Conservation (phyloP, 2,329 filamentous ascomycete species). For the Colletotrichum incanum region DNA sequence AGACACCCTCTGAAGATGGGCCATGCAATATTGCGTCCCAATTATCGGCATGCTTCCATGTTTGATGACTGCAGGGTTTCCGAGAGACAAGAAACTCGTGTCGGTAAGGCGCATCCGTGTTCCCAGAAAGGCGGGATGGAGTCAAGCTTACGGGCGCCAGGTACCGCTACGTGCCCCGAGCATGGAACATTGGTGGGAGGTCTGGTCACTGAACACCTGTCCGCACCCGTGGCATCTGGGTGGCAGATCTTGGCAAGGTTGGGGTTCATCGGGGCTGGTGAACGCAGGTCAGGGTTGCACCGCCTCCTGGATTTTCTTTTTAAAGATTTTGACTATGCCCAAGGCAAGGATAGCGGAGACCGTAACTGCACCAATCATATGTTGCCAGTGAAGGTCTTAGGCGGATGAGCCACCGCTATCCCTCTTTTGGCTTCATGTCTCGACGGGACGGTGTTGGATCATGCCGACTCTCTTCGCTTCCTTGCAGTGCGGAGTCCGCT, state of each 20-base stretch:
- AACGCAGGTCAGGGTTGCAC: slow-evolving; percentile 39
- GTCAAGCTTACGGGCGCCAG: not conserved
- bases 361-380: slow-evolving; percentile 43
- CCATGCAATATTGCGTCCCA: slow-evolving; percentile 19
- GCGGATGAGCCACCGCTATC: slow-evolving; percentile 41
- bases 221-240: slow-evolving; percentile 24
- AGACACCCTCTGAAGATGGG: not conserved
- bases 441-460: slow-evolving; percentile 35
- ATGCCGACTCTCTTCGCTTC: slow-evolving; percentile 22
- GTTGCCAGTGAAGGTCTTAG: slow-evolving; percentile 19
- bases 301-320: slow-evolving; percentile 43
- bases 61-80: slow-evolving; percentile 38
- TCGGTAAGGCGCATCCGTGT: slow-evolving; percentile 31
- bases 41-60: slow-evolving; percentile 33
- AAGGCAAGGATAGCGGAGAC: slow-evolving; percentile 34
- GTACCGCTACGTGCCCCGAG: slow-evolving; percentile 28
- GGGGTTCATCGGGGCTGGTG: slow-evolving; percentile 36
- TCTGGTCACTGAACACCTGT: slow-evolving; percentile 28
- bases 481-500: slow-evolving; percentile 6
- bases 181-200: slow-evolving; percentile 32
- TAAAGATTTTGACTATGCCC: slow-evolving; percentile 43
- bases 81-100: slow-evolving; percentile 24
- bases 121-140: slow-evolving; percentile 35
- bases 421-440: slow-evolving; percentile 42
- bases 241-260: slow-evolving; percentile 39